Conservation (phyloP, 2,329 filamentous ascomycete genomes). For the Pseudocercospora pini-densiflorae region DNA sequence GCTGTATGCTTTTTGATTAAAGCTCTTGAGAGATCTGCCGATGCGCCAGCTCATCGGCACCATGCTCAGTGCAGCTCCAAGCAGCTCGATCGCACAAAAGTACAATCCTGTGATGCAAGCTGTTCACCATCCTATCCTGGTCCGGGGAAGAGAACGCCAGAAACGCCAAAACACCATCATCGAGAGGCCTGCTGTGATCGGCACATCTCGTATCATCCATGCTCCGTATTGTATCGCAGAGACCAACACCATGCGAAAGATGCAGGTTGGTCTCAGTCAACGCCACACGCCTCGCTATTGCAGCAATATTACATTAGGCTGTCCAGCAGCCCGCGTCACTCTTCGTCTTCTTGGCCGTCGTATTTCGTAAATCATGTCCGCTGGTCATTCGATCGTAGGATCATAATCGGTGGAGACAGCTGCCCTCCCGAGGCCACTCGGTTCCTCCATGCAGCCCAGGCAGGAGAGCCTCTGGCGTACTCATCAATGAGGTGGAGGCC, state of each 20-base stretch:
- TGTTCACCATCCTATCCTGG: neutral
- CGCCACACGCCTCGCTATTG: conserved; percentile 4
- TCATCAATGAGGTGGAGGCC: conserved; percentile 46
- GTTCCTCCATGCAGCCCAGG: conserved; percentile 33
- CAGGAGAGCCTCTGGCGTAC: conserved; percentile 44
- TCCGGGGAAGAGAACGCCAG: neutral
- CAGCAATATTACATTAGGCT: conserved; percentile 9
- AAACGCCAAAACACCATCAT: neutral
- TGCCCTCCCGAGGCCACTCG: conserved; percentile 7
- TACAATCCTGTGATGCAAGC: neutral
- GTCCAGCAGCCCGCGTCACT: conserved; percentile 14
- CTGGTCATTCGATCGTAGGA: conserved; percentile 8
- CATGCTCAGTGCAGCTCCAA: neutral
- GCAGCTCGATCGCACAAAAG: neutral
- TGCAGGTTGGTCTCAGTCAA: neutral
- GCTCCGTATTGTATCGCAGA: neutral
- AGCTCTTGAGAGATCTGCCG: neutral
- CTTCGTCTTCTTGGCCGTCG: conserved; percentile 7
- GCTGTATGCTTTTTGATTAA: neutral
- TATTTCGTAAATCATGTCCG: conserved; percentile 14
- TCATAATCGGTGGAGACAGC: conserved; percentile 1
- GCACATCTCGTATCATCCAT: conserved; percentile 1
- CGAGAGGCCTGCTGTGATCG: neutral
- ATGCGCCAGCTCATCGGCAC: neutral
- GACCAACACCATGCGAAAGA: neutral